phyloP scores from a whole-genome alignment of 1,284 basidiomycete genomes.

The Leccinum insolens region DNA sequence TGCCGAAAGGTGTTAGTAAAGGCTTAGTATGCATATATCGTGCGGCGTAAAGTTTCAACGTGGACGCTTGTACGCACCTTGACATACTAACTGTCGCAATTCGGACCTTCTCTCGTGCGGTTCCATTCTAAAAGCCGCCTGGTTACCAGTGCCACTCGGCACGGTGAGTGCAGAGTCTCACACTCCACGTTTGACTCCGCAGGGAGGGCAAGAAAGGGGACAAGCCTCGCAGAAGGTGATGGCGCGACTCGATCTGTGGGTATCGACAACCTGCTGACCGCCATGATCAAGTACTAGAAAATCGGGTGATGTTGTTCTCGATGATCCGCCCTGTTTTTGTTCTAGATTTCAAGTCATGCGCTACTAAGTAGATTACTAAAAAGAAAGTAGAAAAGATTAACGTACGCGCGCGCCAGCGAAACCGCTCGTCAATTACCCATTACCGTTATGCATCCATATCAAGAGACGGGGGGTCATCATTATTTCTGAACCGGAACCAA shows the following conservation, averaged over 20 bases:
- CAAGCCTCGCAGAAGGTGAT: too few species aligned
- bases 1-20: too few species aligned
- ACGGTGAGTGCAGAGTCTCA: too few species aligned
- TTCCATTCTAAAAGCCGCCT: too few species aligned
- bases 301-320: constrained; percentile 50
- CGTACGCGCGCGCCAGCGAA: background rate
- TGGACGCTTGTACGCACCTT: too few species aligned
- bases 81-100: too few species aligned
- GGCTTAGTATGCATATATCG: too few species aligned
- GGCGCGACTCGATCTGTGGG: constrained; percentile 44
- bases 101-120: too few species aligned
- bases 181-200: too few species aligned
- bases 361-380: background rate
- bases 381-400: background rate
- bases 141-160: too few species aligned
- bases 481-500: background rate
- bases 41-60: too few species aligned
- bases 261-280: constrained; percentile 67
- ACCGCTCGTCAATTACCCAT: background rate
- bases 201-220: too few species aligned
- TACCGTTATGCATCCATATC: background rate
- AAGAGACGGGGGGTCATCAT: background rate
- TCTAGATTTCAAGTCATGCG: background rate
- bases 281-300: constrained; percentile 76
- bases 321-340: constrained; percentile 3